Percentiles rank a stretch among this genome's conserved stretches.
These are phyloP conservation scores for Eimeria falciformis DNA, from an alignment of 169 alveolate species.

Conservation along the genomic window DNA sequence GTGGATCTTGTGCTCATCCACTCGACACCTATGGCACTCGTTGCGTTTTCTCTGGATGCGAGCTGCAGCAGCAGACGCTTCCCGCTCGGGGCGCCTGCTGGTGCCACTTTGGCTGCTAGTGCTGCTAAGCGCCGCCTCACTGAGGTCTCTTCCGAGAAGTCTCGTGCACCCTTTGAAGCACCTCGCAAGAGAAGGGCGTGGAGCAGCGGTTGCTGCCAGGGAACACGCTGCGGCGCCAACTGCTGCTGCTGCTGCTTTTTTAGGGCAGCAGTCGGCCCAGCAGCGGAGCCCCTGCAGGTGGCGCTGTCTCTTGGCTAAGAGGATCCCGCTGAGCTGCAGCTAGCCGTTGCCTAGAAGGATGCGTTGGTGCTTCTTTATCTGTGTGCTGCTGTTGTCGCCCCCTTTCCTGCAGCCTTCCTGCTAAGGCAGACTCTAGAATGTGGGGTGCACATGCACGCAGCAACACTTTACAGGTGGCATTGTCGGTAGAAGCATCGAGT, in stretches of 20 bases:
- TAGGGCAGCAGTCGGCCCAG: background rate
- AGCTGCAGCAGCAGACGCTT: conserved; percentile 34
- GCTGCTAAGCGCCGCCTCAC: background rate
- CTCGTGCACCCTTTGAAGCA: background rate
- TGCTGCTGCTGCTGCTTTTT: conserved; percentile 42
- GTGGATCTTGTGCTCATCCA: conserved; percentile 45
- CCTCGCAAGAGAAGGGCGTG: conserved; percentile 1
- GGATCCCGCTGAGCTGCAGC: too few species aligned
- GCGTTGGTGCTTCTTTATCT: too few species aligned
- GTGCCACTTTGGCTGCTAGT: background rate
- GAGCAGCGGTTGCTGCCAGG: background rate
- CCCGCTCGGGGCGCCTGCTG: background rate
- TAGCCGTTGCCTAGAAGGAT: too few species aligned
- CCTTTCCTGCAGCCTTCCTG: too few species aligned
- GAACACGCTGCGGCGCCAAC: background rate
- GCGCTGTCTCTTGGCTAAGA: conserved; percentile 49
- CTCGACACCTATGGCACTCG: conserved; percentile 53
- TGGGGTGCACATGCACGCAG: too few species aligned
- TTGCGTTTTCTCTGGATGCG: conserved; percentile 18
- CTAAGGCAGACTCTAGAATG: too few species aligned
- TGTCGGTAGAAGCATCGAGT: too few species aligned
- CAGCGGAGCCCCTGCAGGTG: conserved; percentile 44
- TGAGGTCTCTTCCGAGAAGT: background rate
- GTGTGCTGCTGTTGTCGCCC: too few species aligned
- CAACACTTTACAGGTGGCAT: too few species aligned